Conservation (phyloP, 139 green algal genomes). For the Micractinium conductrix region DNA sequence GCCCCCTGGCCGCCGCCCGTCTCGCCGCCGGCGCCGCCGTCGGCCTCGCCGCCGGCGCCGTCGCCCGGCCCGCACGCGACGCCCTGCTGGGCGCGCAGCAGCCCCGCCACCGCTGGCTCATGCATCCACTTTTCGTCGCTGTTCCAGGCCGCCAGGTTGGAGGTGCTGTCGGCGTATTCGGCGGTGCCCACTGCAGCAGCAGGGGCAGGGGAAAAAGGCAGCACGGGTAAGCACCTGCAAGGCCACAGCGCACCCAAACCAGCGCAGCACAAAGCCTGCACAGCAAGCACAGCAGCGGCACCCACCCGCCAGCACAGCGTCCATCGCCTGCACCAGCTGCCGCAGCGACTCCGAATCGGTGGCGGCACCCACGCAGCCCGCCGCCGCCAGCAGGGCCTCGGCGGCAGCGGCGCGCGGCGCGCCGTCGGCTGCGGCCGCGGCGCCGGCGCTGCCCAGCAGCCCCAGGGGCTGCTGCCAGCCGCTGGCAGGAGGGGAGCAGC, state of each 20-base stretch:
- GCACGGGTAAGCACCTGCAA: neutral
- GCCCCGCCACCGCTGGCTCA: slow-evolving; percentile 47
- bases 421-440: neutral
- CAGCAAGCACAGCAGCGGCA: neutral
- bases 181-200: slow-evolving; percentile 18
- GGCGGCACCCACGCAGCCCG: neutral
- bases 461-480: slow-evolving; percentile 13
- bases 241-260: neutral
- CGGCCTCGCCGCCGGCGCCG: neutral
- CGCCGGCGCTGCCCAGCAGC: neutral
- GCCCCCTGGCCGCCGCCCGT: neutral
- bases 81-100: slow-evolving; percentile 39
- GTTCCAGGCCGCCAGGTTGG: slow-evolving; percentile 45
- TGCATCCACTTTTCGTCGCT: slow-evolving; percentile 54
- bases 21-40: neutral
- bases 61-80: neutral
- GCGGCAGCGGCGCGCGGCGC: neutral
- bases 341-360: slow-evolving; percentile 45
- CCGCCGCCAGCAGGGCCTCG: slow-evolving; percentile 22
- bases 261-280: neutral
- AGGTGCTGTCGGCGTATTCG: slow-evolving; percentile 32
- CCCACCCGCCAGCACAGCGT: slow-evolving; percentile 14
- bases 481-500: neutral
- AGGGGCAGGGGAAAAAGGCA: neutral
- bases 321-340: slow-evolving; percentile 27